Evolutionary conservation across 768 basidiomycete species (phyloP), one percentile per base, ranked within the genome.

Genomic region (Auricularia sp.): DNA sequence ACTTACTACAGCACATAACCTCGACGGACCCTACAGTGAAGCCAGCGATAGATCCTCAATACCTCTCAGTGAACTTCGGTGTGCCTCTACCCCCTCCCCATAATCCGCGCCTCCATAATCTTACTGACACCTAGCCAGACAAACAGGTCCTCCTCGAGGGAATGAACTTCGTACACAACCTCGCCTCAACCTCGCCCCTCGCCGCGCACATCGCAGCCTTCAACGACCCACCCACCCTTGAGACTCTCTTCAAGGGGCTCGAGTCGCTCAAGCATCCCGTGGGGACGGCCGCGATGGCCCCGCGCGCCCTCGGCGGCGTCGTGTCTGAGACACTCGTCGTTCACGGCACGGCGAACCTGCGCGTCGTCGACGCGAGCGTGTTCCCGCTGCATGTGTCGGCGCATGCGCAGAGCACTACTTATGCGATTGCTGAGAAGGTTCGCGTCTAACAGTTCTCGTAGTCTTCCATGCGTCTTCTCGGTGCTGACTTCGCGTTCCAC

Each of bases 121-220:
- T 59, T 21, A 29, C 34, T 59, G 56, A 29, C 16, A 6, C 18
- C 35, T 54, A 33, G 18, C 33, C 64, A 77, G 83, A 86, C 71
- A 65, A 78, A 36, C 68, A 72, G 10, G 72, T 83, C 43, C 72
- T 87, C 64, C 81, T 85, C 56, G 81, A 85, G 72, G 87, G 83
- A 35, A 72, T 86, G 64, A 85, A 84, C 71, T 78, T 87, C 62
- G 84, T 81, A 18, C 80, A 87, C 35, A 78, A 70, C 64, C 70
- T 88, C 47, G 84, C 80, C 0, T 68, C 75, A 6, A 80, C 83
- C 1, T 72, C 78, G 1, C 87, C 88, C 0, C 74, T 90, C 3
- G 78, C 71, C 61, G 67, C 71, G 6, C 72, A 76, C 10, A 71
- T 86, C 64, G 73, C 79, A 5, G 14, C 47, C 6, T 51, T 18